Evolutionary conservation across 1,139 yeast species (phyloP), one percentile per base, ranked within the genome.

Genomic region (Tardiomyces blankii): DNA sequence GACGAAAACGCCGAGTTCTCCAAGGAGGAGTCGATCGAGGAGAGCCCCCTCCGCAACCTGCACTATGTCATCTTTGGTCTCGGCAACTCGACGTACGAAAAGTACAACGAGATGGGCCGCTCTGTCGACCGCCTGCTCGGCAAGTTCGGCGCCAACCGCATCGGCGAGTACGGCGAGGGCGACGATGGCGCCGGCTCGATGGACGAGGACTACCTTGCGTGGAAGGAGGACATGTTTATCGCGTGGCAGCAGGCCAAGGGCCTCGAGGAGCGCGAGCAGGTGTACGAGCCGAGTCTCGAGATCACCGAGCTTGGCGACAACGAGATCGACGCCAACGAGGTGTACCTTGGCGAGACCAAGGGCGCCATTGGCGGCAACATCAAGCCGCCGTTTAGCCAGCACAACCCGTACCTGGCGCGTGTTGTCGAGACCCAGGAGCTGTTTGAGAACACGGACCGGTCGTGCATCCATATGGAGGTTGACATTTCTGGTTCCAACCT

Each of bases 161-260:
- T 89, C 48, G 93, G 93, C 43, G 73, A 70, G 25, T 76, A 77
- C 50, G 96, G 97, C 45, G 79, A 80, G 65, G 98, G 96, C 63
- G 98, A 89, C 62, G 98, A 89, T 60, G 96, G 96, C 56, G 76
- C 78, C 53, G 97, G 95, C 41, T 80, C 95, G 45, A 81, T 89
- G 74, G 97, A 91, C 66, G 98, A 91, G 66, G 97, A 91, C 65
- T 91, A 80, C 65, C 68, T 91, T 62, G 71, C 88, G 43, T 91
- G 98, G 98, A 89, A 89, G 67, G 96, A 89, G 52, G 65, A 71
- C 16, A 72, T 85, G 48, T 73, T 83, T 57, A 87, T 80, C 44
- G 65, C 74, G 12, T 74, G 86, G 68, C 84, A 80, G 64, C 75
- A 74, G 56, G 72, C 75, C 51, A 74, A 84, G 62, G 72, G 75